phyloP scores from a whole-genome alignment of 805 yeast genomes.

The Wickerhamomyces chambardii region DNA sequence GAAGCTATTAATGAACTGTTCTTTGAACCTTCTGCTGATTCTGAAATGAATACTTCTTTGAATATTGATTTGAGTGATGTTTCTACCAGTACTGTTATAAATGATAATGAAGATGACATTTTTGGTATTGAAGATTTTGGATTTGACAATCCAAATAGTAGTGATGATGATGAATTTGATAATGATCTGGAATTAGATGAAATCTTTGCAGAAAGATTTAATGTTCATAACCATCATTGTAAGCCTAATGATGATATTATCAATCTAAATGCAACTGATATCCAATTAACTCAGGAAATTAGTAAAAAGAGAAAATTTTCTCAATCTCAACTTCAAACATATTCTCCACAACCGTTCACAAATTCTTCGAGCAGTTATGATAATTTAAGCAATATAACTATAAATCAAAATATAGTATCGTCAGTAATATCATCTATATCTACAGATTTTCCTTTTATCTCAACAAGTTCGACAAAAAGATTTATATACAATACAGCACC shows the following conservation, averaged over 20 bases:
- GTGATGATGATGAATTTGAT: background rate
- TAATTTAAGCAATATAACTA: background rate
- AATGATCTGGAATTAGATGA: background rate
- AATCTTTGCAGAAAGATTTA: background rate
- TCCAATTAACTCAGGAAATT: constrained; percentile 14
- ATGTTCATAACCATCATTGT: constrained; percentile 8
- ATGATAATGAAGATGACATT: too few species aligned
- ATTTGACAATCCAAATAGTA: too few species aligned
- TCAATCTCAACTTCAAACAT: too few species aligned
- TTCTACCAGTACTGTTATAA: constrained; percentile 2
- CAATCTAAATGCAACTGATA: constrained; percentile 3
- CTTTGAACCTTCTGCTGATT: constrained; percentile 14
- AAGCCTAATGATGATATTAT: constrained; percentile 11
- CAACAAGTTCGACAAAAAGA: background rate
- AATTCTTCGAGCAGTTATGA: too few species aligned
- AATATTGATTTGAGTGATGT: constrained; percentile 3
- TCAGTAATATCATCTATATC: background rate
- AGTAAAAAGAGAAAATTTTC: constrained; percentile 9
- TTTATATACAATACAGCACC: constrained; percentile 2
- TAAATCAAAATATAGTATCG: background rate
- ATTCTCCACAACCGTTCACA: too few species aligned
- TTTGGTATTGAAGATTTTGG: too few species aligned
- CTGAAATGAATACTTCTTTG: too few species aligned
- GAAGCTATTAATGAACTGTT: constrained; percentile 20
- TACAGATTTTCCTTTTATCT: background rate